A percentile compares a stretch with the other conserved stretches of the same genome.
phyloP scores from a whole-genome alignment of 2,329 filamentous ascomycete genomes.

The Whalleya microplaca region DNA sequence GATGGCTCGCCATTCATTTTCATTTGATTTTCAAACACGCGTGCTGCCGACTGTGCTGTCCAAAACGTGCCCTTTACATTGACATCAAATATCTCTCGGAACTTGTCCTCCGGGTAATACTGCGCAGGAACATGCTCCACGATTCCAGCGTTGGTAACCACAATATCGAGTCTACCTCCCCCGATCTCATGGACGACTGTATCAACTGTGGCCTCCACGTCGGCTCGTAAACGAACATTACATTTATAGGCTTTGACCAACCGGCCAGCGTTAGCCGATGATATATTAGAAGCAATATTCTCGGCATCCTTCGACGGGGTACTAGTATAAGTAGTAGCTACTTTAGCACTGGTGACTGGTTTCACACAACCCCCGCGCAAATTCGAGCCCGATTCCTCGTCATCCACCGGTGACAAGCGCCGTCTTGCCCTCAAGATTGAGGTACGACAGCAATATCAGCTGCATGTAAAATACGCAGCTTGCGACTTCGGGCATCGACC shows the following conservation, averaged over 20 bases:
- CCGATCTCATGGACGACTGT: slow-evolving; percentile 42
- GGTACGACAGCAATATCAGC: slow-evolving; percentile 32
- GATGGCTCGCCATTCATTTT: slow-evolving; percentile 31
- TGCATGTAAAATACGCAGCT: not conserved
- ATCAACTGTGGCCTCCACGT: slow-evolving; percentile 38
- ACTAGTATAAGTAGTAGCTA: slow-evolving; percentile 39
- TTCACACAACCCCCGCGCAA: slow-evolving; percentile 35
- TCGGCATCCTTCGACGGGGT: slow-evolving; percentile 33
- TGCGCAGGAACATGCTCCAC: slow-evolving; percentile 41
- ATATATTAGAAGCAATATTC: slow-evolving; percentile 30
- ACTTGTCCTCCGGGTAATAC: slow-evolving; percentile 46
- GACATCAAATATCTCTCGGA: slow-evolving; percentile 43
- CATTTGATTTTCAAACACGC: slow-evolving; percentile 41
- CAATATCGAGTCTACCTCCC: slow-evolving; percentile 42
- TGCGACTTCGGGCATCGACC: not conserved
- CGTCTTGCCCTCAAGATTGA: slow-evolving; percentile 35
- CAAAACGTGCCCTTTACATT: slow-evolving; percentile 48
- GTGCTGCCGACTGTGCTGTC: slow-evolving; percentile 46
- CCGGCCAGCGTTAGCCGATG: slow-evolving; percentile 21
- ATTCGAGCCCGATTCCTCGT: slow-evolving; percentile 37
- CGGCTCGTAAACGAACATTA: slow-evolving; percentile 39
- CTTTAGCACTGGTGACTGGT: slow-evolving; percentile 35
- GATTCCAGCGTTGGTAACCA: slow-evolving; percentile 49
- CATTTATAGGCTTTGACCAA: slow-evolving; percentile 42
- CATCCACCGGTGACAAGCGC: slow-evolving; percentile 37